These are phyloP conservation scores for Trichoderma lentiforme DNA, from an alignment of 2,329 filamentous ascomycete species.

Conservation along the genomic window DNA sequence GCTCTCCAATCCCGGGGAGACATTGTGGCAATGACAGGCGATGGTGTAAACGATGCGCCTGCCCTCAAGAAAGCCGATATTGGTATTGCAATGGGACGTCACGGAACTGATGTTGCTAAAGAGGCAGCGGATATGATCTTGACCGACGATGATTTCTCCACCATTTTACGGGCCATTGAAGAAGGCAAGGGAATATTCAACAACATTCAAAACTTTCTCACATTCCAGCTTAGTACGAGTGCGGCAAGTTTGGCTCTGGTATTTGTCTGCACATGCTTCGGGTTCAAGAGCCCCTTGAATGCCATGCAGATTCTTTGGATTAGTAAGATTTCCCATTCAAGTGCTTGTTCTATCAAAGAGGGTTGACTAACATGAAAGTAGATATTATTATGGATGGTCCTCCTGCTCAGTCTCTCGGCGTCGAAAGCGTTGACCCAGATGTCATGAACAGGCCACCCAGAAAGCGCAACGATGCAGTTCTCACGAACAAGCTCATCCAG, in stretches of 20 bases:
- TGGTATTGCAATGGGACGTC: constrained; percentile 91
- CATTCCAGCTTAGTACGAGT: constrained; percentile 96
- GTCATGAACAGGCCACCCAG: constrained; percentile 89
- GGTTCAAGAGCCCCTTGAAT: constrained; percentile 93
- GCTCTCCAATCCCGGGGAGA: constrained; percentile 90
- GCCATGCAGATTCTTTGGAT: constrained; percentile 99
- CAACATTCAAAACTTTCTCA: constrained; percentile 99
- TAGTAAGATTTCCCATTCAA: constrained; percentile 61
- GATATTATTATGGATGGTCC: constrained; percentile 99
- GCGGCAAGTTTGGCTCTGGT: constrained; percentile 90
- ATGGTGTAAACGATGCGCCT: constrained; percentile 96
- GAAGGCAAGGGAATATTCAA: constrained; percentile 99
- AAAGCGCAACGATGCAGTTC: constrained; percentile 79
- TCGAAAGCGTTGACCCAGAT: constrained; percentile 89
- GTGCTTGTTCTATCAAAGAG: no score
- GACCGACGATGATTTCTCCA: constrained; percentile 85
- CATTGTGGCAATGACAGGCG: constrained; percentile 98
- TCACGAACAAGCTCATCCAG: constrained; percentile 78
- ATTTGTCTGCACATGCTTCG: constrained; percentile 85
- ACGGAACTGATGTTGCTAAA: constrained; percentile 96
- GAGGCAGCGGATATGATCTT: constrained; percentile 93
- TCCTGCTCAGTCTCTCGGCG: constrained; percentile 92
- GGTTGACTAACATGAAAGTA: constrained; percentile 37
- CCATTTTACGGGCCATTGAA: constrained; percentile 91
- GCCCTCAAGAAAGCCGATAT: constrained; percentile 97